Conservation (phyloP, 2,329 filamentous ascomycete genomes). For the Magnaporthales sp. region DNA sequence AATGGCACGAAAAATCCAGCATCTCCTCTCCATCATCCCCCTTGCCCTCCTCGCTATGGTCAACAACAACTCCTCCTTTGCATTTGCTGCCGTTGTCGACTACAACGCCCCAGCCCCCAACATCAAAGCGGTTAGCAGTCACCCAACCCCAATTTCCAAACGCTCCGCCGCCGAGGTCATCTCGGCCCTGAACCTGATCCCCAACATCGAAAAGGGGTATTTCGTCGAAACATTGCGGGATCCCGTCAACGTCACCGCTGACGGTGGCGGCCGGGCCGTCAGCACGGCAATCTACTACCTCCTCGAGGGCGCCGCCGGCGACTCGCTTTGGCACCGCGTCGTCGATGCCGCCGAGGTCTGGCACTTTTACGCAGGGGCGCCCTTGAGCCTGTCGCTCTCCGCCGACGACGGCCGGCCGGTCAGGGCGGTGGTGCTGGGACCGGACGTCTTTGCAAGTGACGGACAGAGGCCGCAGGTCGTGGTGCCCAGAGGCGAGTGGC, state of each 20-base stretch:
- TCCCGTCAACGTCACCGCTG: slow-evolving; percentile 41
- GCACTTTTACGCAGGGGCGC: slow-evolving; percentile 46
- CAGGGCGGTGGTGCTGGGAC: slow-evolving; percentile 27
- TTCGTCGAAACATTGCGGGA: slow-evolving; percentile 53
- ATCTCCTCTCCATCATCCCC: too few species aligned
- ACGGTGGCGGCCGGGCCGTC: slow-evolving; percentile 42
- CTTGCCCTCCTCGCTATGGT: too few species aligned
- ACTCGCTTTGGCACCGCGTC: slow-evolving; percentile 42
- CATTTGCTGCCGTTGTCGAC: too few species aligned
- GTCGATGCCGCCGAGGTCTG: slow-evolving; percentile 40
- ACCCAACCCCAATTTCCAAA: background rate
- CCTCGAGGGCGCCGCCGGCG: slow-evolving; percentile 33
- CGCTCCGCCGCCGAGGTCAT: slow-evolving; percentile 15
- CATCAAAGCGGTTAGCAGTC: too few species aligned
- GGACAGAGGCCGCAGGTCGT: slow-evolving; percentile 34
- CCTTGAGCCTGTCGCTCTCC: slow-evolving; percentile 34
- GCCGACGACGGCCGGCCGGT: slow-evolving; percentile 30
- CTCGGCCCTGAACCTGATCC: slow-evolving; percentile 33
- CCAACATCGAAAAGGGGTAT: slow-evolving; percentile 58
- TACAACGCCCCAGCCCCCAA: too few species aligned
- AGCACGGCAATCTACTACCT: slow-evolving; percentile 58
- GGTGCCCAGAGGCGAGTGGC: slow-evolving; percentile 33
- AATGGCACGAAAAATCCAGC: too few species aligned
- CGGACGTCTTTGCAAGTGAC: slow-evolving; percentile 25
- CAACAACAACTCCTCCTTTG: too few species aligned